These are phyloP conservation scores for Piper longum DNA, from an alignment of 164 flowering plant species.

Conservation along the genomic window DNA sequence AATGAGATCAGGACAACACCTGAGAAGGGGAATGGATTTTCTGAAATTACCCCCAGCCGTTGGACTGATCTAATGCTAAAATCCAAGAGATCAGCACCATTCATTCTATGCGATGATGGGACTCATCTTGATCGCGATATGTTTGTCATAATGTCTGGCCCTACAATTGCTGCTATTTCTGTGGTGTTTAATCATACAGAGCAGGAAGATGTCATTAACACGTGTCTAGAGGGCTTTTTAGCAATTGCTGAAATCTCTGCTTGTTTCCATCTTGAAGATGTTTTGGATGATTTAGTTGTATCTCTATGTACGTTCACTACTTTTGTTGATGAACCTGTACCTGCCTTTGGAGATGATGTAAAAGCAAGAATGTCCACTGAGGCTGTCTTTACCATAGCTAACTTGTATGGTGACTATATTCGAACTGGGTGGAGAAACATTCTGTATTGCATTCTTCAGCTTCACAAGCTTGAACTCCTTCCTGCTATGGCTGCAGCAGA, in stretches of 20 bases:
- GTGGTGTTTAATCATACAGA: slow-evolving; percentile 26
- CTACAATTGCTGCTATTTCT: slow-evolving; percentile 28
- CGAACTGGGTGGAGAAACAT: slow-evolving; percentile 33
- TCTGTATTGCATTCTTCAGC: slow-evolving; percentile 26
- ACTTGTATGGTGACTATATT: slow-evolving; percentile 25
- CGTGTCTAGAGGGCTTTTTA: slow-evolving; percentile 24
- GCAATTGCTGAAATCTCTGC: slow-evolving; percentile 24
- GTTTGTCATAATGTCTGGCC: slow-evolving; percentile 28
- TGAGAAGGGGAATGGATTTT: slow-evolving; percentile 17
- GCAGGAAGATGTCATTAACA: slow-evolving; percentile 19
- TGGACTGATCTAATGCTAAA: slow-evolving; percentile 25
- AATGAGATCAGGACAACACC: slow-evolving; percentile 18
- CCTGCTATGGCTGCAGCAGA: slow-evolving; percentile 22
- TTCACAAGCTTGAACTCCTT: slow-evolving; percentile 33
- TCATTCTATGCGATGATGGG: slow-evolving; percentile 15
- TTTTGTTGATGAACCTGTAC: slow-evolving; percentile 16
- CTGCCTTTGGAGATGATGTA: slow-evolving; percentile 20
- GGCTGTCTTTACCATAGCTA: slow-evolving; percentile 28
- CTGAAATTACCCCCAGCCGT: slow-evolving; percentile 22
- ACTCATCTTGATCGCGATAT: slow-evolving; percentile 21
- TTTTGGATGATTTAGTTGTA: slow-evolving; percentile 26
- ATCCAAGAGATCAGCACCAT: slow-evolving; percentile 21
- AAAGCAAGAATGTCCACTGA: slow-evolving; percentile 25
- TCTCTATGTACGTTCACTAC: slow-evolving; percentile 27
- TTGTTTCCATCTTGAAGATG: slow-evolving; percentile 22